Base-by-base conservation (phyloP, 164 flowering plant species). In the Hamamelis virginiana region DNA sequence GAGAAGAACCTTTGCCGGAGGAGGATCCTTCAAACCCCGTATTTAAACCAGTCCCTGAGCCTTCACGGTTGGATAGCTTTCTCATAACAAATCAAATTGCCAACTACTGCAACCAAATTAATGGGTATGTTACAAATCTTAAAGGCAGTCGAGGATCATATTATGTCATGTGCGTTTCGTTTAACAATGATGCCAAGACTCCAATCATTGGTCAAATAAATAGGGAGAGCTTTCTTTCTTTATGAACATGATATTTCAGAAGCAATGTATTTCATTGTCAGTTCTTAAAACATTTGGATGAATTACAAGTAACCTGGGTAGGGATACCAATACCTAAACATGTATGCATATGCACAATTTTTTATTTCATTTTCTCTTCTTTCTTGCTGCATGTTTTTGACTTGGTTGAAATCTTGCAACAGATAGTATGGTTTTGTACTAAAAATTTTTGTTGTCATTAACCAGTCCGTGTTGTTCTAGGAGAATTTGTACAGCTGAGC, bases 1-100 rank as follows among this genome's bases (percentile, higher is more conserved):
- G 99, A 71, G 98, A 93, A 74, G 99, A 96, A 62, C 97, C 85
- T 47, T 83, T 93, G 73, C 96, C 98, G 5, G 98, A 96, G 78
- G 99, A 96, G 80, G 99, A 96, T 80, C 96, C 96, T 48, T 76
- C 91, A 51, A 92, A 92, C 68, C 95, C 96, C 21, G 72, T 95
- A 41, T 96, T 96, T 71, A 96, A 96, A 83, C 98, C 94, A 59
- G 65, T 89, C 23, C 94, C 93, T 0, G 98, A 96, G 82, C 99
- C 99, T 61, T 84, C 99, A 22, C 85, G 99, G n/a, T 76, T 96
- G 81, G 98, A 95, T 46, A 83, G 87, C 75, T 85, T 85, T 67
- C 90, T 90, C 53, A 76, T 84, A 63, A 83, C 90, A 41, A 87
- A 85, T 76, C 89, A 85, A 79, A 80, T 82, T 69, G 64, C 86